Percentiles rank a stretch among this genome's conserved stretches.
phyloP scores from a whole-genome alignment of 1,139 yeast species.

The Diutina pseudorugosa region DNA sequence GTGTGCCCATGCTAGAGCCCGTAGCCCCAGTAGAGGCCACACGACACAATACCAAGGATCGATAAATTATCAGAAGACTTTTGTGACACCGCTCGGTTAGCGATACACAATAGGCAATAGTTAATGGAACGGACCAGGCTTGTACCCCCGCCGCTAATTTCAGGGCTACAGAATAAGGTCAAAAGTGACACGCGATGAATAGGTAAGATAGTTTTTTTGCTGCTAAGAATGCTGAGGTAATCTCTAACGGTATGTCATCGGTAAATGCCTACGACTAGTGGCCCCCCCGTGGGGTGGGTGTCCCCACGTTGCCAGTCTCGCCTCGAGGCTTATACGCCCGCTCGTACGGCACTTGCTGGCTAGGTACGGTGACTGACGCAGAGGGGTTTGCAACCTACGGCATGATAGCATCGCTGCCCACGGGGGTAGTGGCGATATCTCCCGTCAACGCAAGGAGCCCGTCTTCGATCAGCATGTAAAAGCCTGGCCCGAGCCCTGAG shows the following conservation, averaged over 20 bases:
- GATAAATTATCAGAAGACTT: neutral
- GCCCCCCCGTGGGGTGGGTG: neutral
- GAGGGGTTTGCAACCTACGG: neutral
- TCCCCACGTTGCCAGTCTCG: neutral
- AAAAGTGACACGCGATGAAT: too few species aligned
- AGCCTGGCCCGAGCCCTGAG: neutral
- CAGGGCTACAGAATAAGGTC: too few species aligned
- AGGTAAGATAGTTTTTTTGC: too few species aligned
- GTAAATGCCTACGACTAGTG: too few species aligned
- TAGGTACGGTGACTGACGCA: neutral
- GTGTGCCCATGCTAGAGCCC: neutral
- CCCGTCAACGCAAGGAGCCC: neutral
- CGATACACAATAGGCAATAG: neutral
- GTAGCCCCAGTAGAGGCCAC: neutral
- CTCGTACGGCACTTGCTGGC: neutral
- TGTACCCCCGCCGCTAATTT: too few species aligned
- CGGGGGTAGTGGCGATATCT: neutral
- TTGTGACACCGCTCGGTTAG: neutral
- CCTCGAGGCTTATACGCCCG: neutral
- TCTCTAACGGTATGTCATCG: neutral
- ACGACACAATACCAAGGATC: neutral
- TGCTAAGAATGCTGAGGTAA: neutral
- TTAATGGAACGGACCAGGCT: neutral
- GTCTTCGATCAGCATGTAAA: slow-evolving; percentile 2
- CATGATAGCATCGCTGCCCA: neutral